Percentiles rank a stretch among this genome's conserved stretches.
Evolutionary conservation across 192 early-diverging fungal species (phyloP).

Genomic region (Glomus cerebriforme): DNA sequence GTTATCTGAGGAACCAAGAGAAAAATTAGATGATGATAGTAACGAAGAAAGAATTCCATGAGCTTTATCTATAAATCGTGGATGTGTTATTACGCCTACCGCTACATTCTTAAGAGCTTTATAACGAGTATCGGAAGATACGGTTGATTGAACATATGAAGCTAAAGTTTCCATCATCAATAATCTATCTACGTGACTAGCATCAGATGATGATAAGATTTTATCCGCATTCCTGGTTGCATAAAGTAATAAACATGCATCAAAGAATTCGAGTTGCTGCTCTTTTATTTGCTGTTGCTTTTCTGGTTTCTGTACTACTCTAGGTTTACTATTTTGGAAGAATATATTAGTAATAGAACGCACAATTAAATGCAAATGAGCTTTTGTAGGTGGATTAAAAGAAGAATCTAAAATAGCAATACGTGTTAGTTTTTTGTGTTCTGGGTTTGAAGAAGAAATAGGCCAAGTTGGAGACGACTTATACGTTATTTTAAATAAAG

Average conservation of each 20-base stretch:
- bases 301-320: neutral
- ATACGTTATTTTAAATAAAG: constrained; percentile 16
- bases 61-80: constrained; percentile 74
- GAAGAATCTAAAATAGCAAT: constrained; percentile 72
- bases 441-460: neutral
- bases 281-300: constrained; percentile 18
- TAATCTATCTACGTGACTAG: constrained; percentile 60
- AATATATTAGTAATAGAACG: constrained; percentile 32
- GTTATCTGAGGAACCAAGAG: neutral
- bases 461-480: neutral
- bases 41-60: constrained; percentile 40
- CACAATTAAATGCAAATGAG: constrained; percentile 60
- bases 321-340: neutral
- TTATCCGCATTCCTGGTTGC: constrained; percentile 75
- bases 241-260: constrained; percentile 64
- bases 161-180: constrained; percentile 74
- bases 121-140: neutral
- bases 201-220: constrained; percentile 45
- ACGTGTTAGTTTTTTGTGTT: neutral
- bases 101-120: constrained; percentile 45
- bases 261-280: constrained; percentile 49
- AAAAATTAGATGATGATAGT: neutral
- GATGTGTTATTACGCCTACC: constrained; percentile 59
- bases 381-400: constrained; percentile 73
- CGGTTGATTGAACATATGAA: constrained; percentile 3